Evolutionary conservation across 2,329 filamentous ascomycete genomes (phyloP).

Genomic region (Phialophora expanda): DNA sequence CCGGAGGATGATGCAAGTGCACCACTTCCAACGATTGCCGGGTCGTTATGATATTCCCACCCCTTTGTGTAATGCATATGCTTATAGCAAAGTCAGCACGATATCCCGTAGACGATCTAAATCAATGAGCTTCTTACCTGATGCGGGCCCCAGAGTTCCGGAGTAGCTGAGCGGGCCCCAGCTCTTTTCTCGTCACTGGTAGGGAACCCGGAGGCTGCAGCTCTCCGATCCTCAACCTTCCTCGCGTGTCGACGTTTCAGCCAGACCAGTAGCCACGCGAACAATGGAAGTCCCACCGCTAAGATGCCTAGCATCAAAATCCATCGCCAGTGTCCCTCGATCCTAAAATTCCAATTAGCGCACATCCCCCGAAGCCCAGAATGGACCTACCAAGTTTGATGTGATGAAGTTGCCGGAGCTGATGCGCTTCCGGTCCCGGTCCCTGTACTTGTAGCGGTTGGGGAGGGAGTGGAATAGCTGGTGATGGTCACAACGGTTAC

Average conservation of each 20-base stretch:
- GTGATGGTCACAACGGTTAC: slow-evolving; percentile 35
- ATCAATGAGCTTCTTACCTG: slow-evolving; percentile 35
- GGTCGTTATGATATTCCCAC: slow-evolving; percentile 32
- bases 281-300: slow-evolving; percentile 68
- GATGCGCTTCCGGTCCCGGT: slow-evolving; percentile 26
- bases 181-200: slow-evolving; percentile 42
- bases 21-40: slow-evolving; percentile 17
- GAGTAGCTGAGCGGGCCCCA: slow-evolving; percentile 39
- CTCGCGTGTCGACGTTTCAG: slow-evolving; percentile 76
- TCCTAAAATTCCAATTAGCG: slow-evolving; percentile 56
- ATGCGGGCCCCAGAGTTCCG: slow-evolving; percentile 46
- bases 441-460: slow-evolving; percentile 38
- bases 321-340: slow-evolving; percentile 76
- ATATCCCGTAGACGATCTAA: not conserved
- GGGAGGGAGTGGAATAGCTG: slow-evolving; percentile 35
- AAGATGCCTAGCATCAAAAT: slow-evolving; percentile 80
- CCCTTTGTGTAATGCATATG: slow-evolving; percentile 39
- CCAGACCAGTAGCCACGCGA: slow-evolving; percentile 71
- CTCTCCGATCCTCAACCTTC: slow-evolving; percentile 62
- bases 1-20: slow-evolving; percentile 13
- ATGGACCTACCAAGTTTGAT: slow-evolving; percentile 35
- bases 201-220: slow-evolving; percentile 38
- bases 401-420: slow-evolving; percentile 13
- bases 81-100: slow-evolving; percentile 21
- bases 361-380: not conserved